These are phyloP conservation scores for Meyerozyma carpophila DNA, from an alignment of 1,139 yeast genomes.

Conservation along the genomic window DNA sequence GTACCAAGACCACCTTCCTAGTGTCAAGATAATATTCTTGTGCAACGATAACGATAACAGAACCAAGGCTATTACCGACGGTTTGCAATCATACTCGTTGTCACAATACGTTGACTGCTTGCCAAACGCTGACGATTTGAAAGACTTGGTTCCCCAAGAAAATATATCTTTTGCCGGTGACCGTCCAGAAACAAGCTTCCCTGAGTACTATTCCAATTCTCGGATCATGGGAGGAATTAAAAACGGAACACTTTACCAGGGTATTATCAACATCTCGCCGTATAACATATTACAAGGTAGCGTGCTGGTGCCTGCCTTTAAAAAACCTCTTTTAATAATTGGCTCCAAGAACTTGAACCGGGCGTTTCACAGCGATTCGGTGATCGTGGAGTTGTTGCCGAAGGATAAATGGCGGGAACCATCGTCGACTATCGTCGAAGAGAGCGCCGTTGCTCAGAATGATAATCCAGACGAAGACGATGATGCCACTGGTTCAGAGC, in stretches of 20 bases:
- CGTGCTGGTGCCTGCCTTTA: slow-evolving; percentile 66
- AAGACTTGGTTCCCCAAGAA: slow-evolving; percentile 70
- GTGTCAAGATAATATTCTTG: slow-evolving; percentile 55
- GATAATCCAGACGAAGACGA: slow-evolving; percentile 56
- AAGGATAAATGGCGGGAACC: slow-evolving; percentile 86
- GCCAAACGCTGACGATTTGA: slow-evolving; percentile 70
- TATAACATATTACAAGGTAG: slow-evolving; percentile 89
- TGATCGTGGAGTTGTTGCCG: slow-evolving; percentile 86
- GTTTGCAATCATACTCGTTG: slow-evolving; percentile 52
- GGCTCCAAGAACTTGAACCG: slow-evolving; percentile 87
- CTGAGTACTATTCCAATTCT: slow-evolving; percentile 75
- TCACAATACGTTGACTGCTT: slow-evolving; percentile 63
- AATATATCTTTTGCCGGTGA: slow-evolving; percentile 26
- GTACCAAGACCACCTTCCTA: slow-evolving; percentile 62
- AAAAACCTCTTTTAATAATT: slow-evolving; percentile 73
- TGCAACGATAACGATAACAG: slow-evolving; percentile 76
- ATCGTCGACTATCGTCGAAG: slow-evolving; percentile 73
- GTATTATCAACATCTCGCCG: slow-evolving; percentile 71
- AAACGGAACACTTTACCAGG: slow-evolving; percentile 84
- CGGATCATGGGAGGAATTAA: slow-evolving; percentile 87
- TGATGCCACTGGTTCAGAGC: slow-evolving; percentile 37
- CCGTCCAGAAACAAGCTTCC: slow-evolving; percentile 53
- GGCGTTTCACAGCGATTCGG: slow-evolving; percentile 88
- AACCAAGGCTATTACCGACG: slow-evolving; percentile 50
- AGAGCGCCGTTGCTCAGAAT: slow-evolving; percentile 56